Evolutionary conservation across 495 filamentous ascomycete genomes (phyloP), one percentile per base, ranked within the genome.

Genomic region (Jackrogersella multiformis): DNA sequence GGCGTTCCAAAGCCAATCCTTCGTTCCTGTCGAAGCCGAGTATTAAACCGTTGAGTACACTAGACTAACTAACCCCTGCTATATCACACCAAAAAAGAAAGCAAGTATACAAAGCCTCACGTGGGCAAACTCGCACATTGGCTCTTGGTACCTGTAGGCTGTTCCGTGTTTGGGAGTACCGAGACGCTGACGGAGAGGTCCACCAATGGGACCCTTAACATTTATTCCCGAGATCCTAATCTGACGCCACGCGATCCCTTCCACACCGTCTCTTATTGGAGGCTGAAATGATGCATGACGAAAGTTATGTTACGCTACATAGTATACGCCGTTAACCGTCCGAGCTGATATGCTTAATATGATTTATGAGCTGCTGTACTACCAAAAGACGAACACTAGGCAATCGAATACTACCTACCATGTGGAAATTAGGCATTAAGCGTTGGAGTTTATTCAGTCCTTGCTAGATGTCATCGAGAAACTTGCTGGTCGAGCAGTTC

Each of bases 181-280:
- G 23, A 56, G 20, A 32, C 38, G 56, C n/a, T 61, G 56, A 56
- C 42, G 26, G 18, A n/a, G 10, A 51, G 28, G 16, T 36, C 13
- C 28, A 41, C 55, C 41, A 69, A 64, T 56, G 39, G 21, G 49
- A 39, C 41, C 38, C 20, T n/a, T 20, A 20, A 18, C 34, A 38
- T 24, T 30, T 7, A 32, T 56, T 61, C 38, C 56, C 21, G 32
- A 21, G 45, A 56, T 52, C 56, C 66, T 69, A 35, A 36, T 59
- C 24, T 56, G 49, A 39, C 49, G 56, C 49, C 34, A 46, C 42
- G 21, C 20, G 45, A 30, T 30, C 56, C 36, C 39, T 44, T 60
- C 41, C 26, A 54, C 41, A 54, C 41, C 35, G 46, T 60, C 52
- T 60, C 52, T 55, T 44, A 54, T 68, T 42, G 13, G 20, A 38